A percentile compares a stretch with the other conserved stretches of the same genome.
Conservation (phyloP, 106 monocot genomes). For the Phalaenopsis equestris region DNA sequence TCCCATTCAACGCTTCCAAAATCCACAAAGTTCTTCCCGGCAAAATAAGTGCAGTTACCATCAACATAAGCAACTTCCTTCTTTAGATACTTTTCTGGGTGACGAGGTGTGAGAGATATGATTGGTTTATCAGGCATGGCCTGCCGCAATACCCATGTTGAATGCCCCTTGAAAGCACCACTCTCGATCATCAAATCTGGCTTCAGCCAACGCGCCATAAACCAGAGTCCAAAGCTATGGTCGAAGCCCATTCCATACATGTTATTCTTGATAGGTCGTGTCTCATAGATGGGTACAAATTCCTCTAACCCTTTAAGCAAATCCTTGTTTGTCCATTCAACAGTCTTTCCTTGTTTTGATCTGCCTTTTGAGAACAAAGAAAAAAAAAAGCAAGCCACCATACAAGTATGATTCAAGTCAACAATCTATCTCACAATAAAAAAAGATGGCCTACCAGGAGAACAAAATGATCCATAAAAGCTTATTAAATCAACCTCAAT, state of each 20-base stretch:
- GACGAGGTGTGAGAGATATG: constrained; percentile 74
- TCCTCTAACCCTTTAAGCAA: constrained; percentile 75
- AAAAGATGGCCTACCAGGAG: not conserved
- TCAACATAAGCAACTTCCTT: constrained; percentile 92
- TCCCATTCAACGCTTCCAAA: constrained; percentile 70
- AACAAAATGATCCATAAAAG: not conserved
- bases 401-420: not conserved
- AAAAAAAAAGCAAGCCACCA: not conserved
- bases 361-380: constrained; percentile 70
- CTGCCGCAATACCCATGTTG: constrained; percentile 83
- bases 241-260: constrained; percentile 93
- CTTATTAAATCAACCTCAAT: not conserved
- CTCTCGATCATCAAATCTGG: constrained; percentile 88
- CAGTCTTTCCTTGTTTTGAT: constrained; percentile 73
- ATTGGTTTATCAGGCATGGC: constrained; percentile 61
- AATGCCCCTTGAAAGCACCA: constrained; percentile 88
- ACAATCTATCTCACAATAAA: not conserved
- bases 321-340: constrained; percentile 68
- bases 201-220: constrained; percentile 70
- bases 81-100: constrained; percentile 76
- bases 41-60: constrained; percentile 70
- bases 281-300: constrained; percentile 78
- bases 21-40: constrained; percentile 84
- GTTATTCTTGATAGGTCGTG: constrained; percentile 83
- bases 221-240: constrained; percentile 92